Percentiles rank a stretch among this genome's conserved stretches.
phyloP scores from a whole-genome alignment of 192 early-diverging fungal genomes.

The Lobulomyces angularis region DNA sequence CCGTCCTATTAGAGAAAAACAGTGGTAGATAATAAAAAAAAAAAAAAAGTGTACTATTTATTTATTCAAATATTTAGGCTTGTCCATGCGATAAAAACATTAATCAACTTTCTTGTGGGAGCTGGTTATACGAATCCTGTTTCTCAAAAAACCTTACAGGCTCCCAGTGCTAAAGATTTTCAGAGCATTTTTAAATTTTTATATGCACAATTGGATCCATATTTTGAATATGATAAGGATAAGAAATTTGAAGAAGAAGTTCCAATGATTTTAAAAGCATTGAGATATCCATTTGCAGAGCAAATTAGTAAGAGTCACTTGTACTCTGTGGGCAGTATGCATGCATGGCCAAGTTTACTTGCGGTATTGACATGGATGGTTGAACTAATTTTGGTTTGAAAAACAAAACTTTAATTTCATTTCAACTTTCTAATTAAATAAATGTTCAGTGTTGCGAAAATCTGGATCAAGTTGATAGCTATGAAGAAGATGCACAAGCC shows the following conservation, averaged over 20 bases:
- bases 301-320: slow-evolving; percentile 60
- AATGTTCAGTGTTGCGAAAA: slow-evolving; percentile 39
- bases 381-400: slow-evolving; percentile 44
- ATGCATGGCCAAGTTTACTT: slow-evolving; percentile 57
- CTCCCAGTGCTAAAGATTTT: slow-evolving; percentile 62
- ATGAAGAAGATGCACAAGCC: slow-evolving; percentile 11
- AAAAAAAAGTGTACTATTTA: not conserved
- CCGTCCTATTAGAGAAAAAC: slow-evolving; percentile 51
- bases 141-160: slow-evolving; percentile 38
- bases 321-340: slow-evolving; percentile 49
- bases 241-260: slow-evolving; percentile 65
- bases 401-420: not conserved
- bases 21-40: too few relatives aligned
- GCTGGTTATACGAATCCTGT: slow-evolving; percentile 46
- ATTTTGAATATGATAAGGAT: slow-evolving; percentile 37
- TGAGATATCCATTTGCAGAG: slow-evolving; percentile 50
- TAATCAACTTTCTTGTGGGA: slow-evolving; percentile 52
- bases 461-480: slow-evolving; percentile 22
- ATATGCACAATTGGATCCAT: slow-evolving; percentile 56
- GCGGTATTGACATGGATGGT: slow-evolving; percentile 68
- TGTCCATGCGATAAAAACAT: slow-evolving; percentile 36
- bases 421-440: too few relatives aligned
- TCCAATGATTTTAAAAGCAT: slow-evolving; percentile 38
- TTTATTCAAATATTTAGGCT: slow-evolving; percentile 17
- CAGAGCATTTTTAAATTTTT: slow-evolving; percentile 61